Conservation (phyloP, 1,284 basidiomycete genomes). For the Ceratobasidium sp. region DNA sequence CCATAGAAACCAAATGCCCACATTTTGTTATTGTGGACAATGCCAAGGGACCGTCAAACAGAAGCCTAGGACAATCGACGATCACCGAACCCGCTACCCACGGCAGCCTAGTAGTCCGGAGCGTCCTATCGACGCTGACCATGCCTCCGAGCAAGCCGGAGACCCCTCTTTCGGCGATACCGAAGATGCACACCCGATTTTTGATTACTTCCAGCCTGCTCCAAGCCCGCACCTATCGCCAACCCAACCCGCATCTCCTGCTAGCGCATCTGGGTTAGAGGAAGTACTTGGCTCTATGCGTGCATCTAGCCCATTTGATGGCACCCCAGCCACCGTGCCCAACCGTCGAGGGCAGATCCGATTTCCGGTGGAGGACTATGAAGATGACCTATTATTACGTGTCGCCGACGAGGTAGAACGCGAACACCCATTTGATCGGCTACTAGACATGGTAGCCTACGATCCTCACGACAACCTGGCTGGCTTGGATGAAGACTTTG, state of each 20-base stretch:
- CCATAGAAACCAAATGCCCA: constrained; percentile 13
- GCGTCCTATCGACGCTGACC: too few species aligned
- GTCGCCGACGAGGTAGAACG: neutral
- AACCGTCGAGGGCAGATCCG: too few species aligned
- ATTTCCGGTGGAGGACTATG: neutral
- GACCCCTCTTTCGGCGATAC: neutral
- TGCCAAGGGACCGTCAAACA: neutral
- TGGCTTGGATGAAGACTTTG: neutral
- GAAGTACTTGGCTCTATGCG: neutral
- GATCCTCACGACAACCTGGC: neutral
- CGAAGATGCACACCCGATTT: too few species aligned
- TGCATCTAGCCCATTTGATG: neutral
- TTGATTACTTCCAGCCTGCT: neutral
- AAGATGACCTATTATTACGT: neutral
- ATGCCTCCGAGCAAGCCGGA: neutral
- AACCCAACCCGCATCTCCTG: neutral
- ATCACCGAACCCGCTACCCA: constrained; percentile 4
- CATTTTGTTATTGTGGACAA: too few species aligned
- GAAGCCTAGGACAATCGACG: constrained; percentile 11
- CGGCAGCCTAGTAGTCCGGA: neutral
- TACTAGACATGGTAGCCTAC: neutral
- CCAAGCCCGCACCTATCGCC: neutral
- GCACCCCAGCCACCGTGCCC: neutral
- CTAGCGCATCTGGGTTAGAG: neutral
- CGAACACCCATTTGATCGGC: constrained; percentile 18